A percentile compares a stretch with the other conserved stretches of the same genome.
Evolutionary conservation across 306 rosid genomes (phyloP).

Genomic region (Ceratonia siliqua): DNA sequence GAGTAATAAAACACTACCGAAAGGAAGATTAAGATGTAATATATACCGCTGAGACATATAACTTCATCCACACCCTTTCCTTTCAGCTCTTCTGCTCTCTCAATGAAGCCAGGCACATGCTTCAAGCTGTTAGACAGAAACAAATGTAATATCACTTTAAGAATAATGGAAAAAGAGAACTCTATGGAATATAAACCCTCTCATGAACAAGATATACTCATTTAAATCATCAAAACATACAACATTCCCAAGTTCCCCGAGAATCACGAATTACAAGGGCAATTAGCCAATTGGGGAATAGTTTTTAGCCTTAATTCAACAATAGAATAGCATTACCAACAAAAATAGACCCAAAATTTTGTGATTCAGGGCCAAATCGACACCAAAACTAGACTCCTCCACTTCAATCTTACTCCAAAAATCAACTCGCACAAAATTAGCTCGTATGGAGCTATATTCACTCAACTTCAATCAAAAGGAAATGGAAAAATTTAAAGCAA

Average conservation of each 20-base stretch:
- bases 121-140: constrained; percentile 46
- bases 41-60: constrained; percentile 59
- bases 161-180: background rate
- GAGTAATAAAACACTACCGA: background rate
- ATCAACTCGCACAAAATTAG: background rate
- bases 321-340: background rate
- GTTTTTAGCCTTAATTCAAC: background rate
- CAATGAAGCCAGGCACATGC: constrained; percentile 72
- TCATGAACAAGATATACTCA: too few relatives aligned
- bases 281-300: background rate
- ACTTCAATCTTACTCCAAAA: background rate
- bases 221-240: background rate
- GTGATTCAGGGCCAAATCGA: background rate
- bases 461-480: background rate
- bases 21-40: background rate
- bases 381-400: background rate
- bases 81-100: constrained; percentile 57
- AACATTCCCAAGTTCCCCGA: background rate
- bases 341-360: background rate
- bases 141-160: background rate
- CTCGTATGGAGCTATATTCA: background rate
- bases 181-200: too few relatives aligned
- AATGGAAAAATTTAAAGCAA: too few relatives aligned
- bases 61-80: constrained; percentile 63
- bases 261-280: background rate